Percentiles rank a stretch among this genome's conserved stretches.
These are phyloP conservation scores for Yarrowia sp. DNA, from an alignment of 805 yeast species.

Conservation along the genomic window DNA sequence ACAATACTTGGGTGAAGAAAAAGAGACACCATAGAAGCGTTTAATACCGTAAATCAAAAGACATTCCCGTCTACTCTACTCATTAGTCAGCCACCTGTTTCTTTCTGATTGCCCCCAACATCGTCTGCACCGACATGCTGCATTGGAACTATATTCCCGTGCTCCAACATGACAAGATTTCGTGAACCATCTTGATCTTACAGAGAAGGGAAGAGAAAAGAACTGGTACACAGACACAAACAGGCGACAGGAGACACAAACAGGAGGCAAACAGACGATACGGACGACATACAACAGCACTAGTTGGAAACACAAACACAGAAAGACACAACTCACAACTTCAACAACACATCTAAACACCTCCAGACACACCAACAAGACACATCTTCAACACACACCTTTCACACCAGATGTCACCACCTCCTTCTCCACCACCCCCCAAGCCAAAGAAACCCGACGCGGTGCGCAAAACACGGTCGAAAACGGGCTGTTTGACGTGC, in stretches of 20 bases:
- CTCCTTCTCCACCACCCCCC: neutral
- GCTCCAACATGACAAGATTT: slow-evolving; percentile 24
- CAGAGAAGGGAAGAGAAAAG: too few species aligned
- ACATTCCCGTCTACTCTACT: too few species aligned
- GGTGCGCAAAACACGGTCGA: slow-evolving; percentile 33
- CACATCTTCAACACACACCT: neutral
- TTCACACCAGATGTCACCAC: neutral
- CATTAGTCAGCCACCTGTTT: too few species aligned
- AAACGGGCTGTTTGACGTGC: slow-evolving; percentile 37
- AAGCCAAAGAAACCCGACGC: neutral
- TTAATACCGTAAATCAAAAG: too few species aligned
- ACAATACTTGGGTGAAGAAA: too few species aligned
- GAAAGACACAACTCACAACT: neutral
- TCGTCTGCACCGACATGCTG: slow-evolving; percentile 15
- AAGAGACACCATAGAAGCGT: too few species aligned
- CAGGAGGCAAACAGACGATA: too few species aligned
- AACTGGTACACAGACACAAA: too few species aligned
- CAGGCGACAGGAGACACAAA: too few species aligned
- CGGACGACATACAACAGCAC: too few species aligned
- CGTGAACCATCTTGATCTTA: neutral
- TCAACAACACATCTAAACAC: neutral
- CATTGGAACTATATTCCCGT: neutral
- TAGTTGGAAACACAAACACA: too few species aligned
- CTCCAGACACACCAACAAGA: neutral
- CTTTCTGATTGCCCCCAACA: slow-evolving; percentile 3